Evolutionary conservation across 2,329 filamentous ascomycete species (phyloP), one percentile per base, ranked within the genome.

Genomic region (Ascocoryne sarcoides): DNA sequence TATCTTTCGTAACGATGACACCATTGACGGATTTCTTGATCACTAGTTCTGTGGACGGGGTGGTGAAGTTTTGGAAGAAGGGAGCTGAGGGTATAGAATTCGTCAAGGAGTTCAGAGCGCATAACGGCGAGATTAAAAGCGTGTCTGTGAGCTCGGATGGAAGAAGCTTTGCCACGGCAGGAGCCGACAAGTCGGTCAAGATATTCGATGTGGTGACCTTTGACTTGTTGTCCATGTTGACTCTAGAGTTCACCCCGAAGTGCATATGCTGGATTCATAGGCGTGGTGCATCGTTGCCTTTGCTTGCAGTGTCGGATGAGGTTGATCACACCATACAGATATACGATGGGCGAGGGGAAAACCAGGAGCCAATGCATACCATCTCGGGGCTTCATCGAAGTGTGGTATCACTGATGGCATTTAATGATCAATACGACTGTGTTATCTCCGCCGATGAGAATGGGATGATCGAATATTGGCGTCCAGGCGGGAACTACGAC

Each of bases 61-160:
- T 90, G 1, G 90, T 96, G 53, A 98, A 98, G 63, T 98, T 98
- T 62, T 98, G 92, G 92, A 98, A 98, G 68, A 98, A 98, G 67
- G 76, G 84, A 49, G 81, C 78, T 2, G 80, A 85, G 23, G 86
- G 86, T 1, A 84, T 98, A 43, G 93, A 98, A 65, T 98, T 98
- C 58, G 90, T 96, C 39, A 98, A 98, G 65, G 89, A 98, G 65
- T 98, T 95, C 67, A 82, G 81, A 58, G 89, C 92, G 5, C 93
- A 98, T 64, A 72, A 75, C 42, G 85, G 86, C 37, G 86, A 93
- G 58, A 86, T 96, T 57, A 79, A 71, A 45, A 83, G 82, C 19
- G 85, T 92, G 32, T 92, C 81, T 28, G 82, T 85, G 48, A 96
- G 90, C 63, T 75, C 80, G 30, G 92, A 98, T 62, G 92, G 92